Base-by-base conservation (phyloP, 345 rosid genomes). In the Mercurialis annua region DNA sequence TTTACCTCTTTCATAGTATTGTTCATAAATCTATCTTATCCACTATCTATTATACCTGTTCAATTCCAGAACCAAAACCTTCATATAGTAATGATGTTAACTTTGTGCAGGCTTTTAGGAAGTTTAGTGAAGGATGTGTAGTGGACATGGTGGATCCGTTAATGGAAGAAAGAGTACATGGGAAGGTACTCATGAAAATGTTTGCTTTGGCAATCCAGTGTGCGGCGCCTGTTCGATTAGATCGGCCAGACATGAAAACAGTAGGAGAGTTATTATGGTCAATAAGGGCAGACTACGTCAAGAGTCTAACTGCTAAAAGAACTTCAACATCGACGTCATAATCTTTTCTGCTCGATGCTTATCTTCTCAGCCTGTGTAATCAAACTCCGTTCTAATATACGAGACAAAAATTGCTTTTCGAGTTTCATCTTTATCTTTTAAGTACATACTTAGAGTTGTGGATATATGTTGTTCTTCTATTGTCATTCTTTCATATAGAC, bases 211-310 rank as follows among this genome's bases (percentile, higher is more conserved):
- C 97, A 36, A 75, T 94, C 70, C 86, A 87, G 23, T 94, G 99
- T 73, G 95, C 96, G 15, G 99, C 97, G 21, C 99, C 99, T 0
- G 56, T 81, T 29, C 65, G 92, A 65, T 36, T 69, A n/a, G 92
- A 91, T 44, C 77, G 97, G 27, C 99, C 97, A 0, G 89, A 87
- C 65, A 94, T 94, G 99, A 84, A 84, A 75, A 51, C 77, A 24
- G 99, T 86, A 34, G 95, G 82, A 66, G 92, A 91, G 77, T 83
- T 86, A 73, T 71, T 94, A 68, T 94, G 99, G 99, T 87, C 72
- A 20, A 89, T 94, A 81, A 87, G 99, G 49, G 88, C 92, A 26
- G 91, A 83, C 67, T 84, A 84, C 72, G 70, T 89, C 18, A 94
- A 74, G 75, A 77, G 81, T 68, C 62, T 52, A 76, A 64, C 33